phyloP scores from a whole-genome alignment of 768 basidiomycete genomes.

The Albatrellus ellisii region DNA sequence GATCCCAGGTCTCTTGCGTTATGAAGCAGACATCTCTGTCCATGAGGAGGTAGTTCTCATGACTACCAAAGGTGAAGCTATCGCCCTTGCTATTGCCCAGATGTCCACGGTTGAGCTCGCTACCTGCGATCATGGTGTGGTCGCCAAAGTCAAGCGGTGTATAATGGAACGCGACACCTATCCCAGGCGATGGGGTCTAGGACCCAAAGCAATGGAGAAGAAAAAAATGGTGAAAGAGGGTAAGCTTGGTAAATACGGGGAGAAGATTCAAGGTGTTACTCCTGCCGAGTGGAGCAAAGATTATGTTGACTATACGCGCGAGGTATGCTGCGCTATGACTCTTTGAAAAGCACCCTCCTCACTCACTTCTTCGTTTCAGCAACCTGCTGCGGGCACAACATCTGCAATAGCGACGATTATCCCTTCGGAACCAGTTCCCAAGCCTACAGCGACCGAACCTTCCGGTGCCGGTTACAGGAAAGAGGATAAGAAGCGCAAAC shows the following conservation, averaged over 20 bases:
- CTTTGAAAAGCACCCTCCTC: too few relatives aligned
- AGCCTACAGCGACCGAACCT: too few relatives aligned
- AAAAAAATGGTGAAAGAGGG: constrained; percentile 99
- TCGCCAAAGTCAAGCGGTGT: constrained; percentile 97
- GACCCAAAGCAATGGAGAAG: constrained; percentile 94
- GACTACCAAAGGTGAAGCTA: constrained; percentile 99
- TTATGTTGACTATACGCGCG: constrained; percentile 87
- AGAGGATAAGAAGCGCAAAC: constrained; percentile 81
- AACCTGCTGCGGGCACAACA: constrained; percentile 27
- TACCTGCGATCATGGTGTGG: constrained; percentile 96
- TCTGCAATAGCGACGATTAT: constrained; percentile 19
- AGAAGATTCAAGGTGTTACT: constrained; percentile 77
- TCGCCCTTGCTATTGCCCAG: constrained; percentile 88
- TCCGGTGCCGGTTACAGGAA: constrained; percentile 37
- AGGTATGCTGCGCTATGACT: constrained; percentile 30
- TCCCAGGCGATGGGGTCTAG: constrained; percentile 95
- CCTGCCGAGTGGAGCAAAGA: constrained; percentile 86
- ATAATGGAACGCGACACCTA: constrained; percentile 99
- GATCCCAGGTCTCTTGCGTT: constrained; percentile 96
- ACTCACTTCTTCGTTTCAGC: constrained; percentile 18
- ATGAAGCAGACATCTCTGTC: constrained; percentile 87
- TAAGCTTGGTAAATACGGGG: constrained; percentile 89
- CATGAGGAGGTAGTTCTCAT: constrained; percentile 96
- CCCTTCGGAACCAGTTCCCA: too few relatives aligned
- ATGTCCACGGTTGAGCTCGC: constrained; percentile 99